Evolutionary conservation across 768 basidiomycete species (phyloP).

Genomic region (Rhizopogon rudus): DNA sequence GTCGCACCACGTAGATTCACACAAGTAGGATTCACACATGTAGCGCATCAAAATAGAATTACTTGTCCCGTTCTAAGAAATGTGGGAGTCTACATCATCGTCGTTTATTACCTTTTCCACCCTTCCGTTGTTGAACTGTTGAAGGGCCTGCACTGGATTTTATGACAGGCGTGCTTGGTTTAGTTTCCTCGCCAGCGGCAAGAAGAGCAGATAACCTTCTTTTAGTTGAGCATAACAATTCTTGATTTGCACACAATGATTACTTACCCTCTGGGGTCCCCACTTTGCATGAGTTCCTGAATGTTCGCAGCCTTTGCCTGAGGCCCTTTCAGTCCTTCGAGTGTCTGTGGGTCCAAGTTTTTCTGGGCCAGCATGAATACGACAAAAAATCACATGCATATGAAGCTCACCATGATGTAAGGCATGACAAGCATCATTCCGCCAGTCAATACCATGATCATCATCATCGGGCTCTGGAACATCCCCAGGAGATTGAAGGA

Average conservation of each 20-base stretch:
- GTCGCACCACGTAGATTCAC: not conserved
- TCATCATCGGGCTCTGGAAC: constrained; percentile 82
- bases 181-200: constrained; percentile 35
- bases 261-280: constrained; percentile 56
- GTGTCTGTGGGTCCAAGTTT: constrained; percentile 66
- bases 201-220: constrained; percentile 41
- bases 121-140: constrained; percentile 26
- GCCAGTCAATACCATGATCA: constrained; percentile 67
- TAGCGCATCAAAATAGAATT: constrained; percentile 4
- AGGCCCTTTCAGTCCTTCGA: constrained; percentile 59
- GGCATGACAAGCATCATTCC: constrained; percentile 69
- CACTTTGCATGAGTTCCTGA: constrained; percentile 53
- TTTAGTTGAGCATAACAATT: constrained; percentile 2
- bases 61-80: constrained; percentile 7
- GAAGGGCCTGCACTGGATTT: constrained; percentile 14
- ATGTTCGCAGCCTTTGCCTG: constrained; percentile 52
- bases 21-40: not conserved
- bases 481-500: constrained; percentile 72
- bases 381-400: not conserved
- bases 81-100: constrained; percentile 14
- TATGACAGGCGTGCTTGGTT: constrained; percentile 5
- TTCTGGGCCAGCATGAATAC: constrained; percentile 41
- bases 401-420: constrained; percentile 58
- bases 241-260: constrained; percentile 3
- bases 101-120: constrained; percentile 31